phyloP scores from a whole-genome alignment of 305 asterid species.

The Solanum hybrid region DNA sequence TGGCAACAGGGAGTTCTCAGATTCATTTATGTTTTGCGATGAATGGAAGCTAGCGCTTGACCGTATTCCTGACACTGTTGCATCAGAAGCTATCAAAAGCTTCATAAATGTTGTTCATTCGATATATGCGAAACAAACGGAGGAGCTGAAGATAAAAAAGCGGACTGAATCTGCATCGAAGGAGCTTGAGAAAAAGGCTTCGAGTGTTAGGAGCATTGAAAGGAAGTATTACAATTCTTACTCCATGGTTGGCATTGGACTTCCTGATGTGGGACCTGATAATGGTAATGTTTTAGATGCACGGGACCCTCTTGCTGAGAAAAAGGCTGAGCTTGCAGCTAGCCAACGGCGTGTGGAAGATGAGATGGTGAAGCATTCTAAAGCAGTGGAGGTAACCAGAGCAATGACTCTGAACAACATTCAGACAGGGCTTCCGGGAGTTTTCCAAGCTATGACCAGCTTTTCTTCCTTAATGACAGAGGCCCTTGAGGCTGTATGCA shows the following conservation, averaged over 20 bases:
- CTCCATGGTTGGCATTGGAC: conserved; percentile 79
- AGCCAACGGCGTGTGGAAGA: conserved; percentile 83
- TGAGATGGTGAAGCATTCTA: conserved; percentile 73
- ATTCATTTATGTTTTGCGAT: conserved; percentile 56
- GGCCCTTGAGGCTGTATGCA: conserved; percentile 75
- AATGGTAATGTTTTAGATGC: conserved; percentile 52
- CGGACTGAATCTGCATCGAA: conserved; percentile 57
- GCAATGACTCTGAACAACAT: conserved; percentile 91
- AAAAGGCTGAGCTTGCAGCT: conserved; percentile 68
- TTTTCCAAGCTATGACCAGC: conserved; percentile 93
- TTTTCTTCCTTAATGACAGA: conserved; percentile 74
- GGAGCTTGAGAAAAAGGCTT: conserved; percentile 88
- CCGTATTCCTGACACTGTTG: conserved; percentile 81
- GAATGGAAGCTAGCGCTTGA: conserved; percentile 93
- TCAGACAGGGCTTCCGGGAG: conserved; percentile 96
- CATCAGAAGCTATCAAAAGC: conserved; percentile 95
- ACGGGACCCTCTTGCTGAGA: conserved; percentile 83
- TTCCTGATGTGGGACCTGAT: conserved; percentile 56
- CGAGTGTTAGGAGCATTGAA: conserved; percentile 68
- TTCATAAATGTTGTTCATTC: conserved; percentile 82
- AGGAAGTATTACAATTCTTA: conserved; percentile 71
- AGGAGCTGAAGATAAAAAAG: conserved; percentile 76
- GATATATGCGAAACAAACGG: conserved; percentile 58
- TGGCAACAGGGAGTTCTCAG: conserved; percentile 23
- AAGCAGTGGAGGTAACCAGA: conserved; percentile 85